phyloP scores from a whole-genome alignment of 2,329 filamentous ascomycete genomes.

The Orbilia blumenaviensis region DNA sequence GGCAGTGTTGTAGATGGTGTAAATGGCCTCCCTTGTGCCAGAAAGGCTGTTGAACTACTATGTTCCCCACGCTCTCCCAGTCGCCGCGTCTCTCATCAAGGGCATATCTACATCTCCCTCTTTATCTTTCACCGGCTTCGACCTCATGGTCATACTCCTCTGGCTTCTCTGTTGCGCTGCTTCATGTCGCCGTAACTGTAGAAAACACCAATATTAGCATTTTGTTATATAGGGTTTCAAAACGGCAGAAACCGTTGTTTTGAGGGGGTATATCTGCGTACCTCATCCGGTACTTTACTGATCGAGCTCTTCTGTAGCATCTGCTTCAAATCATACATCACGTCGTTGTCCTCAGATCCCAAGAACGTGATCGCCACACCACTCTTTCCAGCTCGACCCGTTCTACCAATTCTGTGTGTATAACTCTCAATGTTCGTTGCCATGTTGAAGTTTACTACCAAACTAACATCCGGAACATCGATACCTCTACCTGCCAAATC shows the following conservation, averaged over 20 bases:
- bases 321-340: slow-evolving; percentile 93
- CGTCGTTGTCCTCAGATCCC: slow-evolving; percentile 86
- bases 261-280: slow-evolving; percentile 27
- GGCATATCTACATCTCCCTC: slow-evolving; percentile 52
- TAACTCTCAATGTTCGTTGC: slow-evolving; percentile 90
- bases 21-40: neutral
- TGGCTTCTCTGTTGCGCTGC: slow-evolving; percentile 84
- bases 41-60: neutral
- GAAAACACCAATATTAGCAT: slow-evolving; percentile 24
- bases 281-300: slow-evolving; percentile 83
- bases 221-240: neutral
- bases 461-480: slow-evolving; percentile 89
- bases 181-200: slow-evolving; percentile 74
- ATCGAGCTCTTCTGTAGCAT: slow-evolving; percentile 92
- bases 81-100: slow-evolving; percentile 48
- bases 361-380: slow-evolving; percentile 97
- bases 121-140: slow-evolving; percentile 48
- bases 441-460: slow-evolving; percentile 99
- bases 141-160: slow-evolving; percentile 59
- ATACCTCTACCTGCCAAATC: slow-evolving; percentile 97
- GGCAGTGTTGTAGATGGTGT: neutral
- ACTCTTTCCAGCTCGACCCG: slow-evolving; percentile 94
- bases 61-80: slow-evolving; percentile 46
- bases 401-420: slow-evolving; percentile 95
- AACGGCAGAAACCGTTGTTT: neutral